Evolutionary conservation across 768 basidiomycete species (phyloP), one percentile per base, ranked within the genome.

Genomic region (Neoboletus brunneissimus): DNA sequence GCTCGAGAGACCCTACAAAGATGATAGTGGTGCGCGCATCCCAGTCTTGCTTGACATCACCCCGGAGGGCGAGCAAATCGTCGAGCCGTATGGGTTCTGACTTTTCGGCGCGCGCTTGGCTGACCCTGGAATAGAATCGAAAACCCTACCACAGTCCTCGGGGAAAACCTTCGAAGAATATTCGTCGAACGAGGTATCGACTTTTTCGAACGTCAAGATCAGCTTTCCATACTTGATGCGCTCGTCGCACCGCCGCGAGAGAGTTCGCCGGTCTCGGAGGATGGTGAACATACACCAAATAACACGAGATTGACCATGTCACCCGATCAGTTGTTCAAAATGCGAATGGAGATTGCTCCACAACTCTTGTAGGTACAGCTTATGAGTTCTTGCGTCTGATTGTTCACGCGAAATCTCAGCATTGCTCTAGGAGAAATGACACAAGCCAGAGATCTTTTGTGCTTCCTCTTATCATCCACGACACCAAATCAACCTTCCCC

Each of bases 361-460:
- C 87, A 88, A 56, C 76, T 94, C 47, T 82, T 81, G 91, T 92
- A 71, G 69, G 91, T 80, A 44, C 12, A 43, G 22, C 22, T 44
- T 27, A 37, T 31, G 11, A n/a, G 15, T 22, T 55, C 35, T 40
- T 13, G 29, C 38, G 10, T 40, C 43, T 22, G 35, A 32, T 35
- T n/a, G 51, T 55, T 71, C 53, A 70, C 59, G 53, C 58, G 23
- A 38, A 40, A 48, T 51, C 47, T 35, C 58, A 91, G 89, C 59
- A 81, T 85, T 57, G 88, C 90, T 27, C 72, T 86, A 46, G 89
- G 89, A 54, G 91, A 94, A 71, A 88, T 93, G 81, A 79, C 82
- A 8, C 85, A 86, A 53, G 89, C 89, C 11, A 81, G 80, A 60
- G 88, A 91, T 58, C 75, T 94, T 23, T 73, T 94, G 29, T 74